These are phyloP conservation scores for Leccinum pachyderme DNA, from an alignment of 1,284 basidiomycete species.

Conservation along the genomic window DNA sequence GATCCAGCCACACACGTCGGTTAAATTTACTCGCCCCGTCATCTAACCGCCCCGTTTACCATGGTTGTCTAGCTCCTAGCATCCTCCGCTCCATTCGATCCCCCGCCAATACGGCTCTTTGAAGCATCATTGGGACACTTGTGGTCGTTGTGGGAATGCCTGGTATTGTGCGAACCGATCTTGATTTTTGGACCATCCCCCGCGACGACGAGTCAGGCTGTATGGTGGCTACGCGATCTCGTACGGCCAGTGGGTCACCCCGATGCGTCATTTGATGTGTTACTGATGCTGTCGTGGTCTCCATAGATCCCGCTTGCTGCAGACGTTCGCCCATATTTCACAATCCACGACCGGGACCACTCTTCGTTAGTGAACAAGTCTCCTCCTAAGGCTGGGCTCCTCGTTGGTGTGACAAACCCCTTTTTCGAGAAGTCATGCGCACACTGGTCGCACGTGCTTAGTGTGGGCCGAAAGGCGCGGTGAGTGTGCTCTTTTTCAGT, in stretches of 20 bases:
- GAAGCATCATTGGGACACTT: constrained; percentile 74
- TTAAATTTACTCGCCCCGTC: not conserved
- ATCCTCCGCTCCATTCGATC: constrained; percentile 65
- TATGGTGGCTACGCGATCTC: constrained; percentile 91
- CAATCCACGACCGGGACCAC: constrained; percentile 92
- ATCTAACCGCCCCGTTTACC: not conserved
- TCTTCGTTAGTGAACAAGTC: constrained; percentile 74
- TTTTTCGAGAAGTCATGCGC: constrained; percentile 86
- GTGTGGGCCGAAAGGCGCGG: constrained; percentile 51
- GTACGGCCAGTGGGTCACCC: constrained; percentile 70
- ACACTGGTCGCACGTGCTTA: constrained; percentile 91
- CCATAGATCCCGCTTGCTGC: constrained; percentile 76
- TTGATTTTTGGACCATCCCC: constrained; percentile 84
- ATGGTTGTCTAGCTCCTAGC: constrained; percentile 64
- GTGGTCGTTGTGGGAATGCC: constrained; percentile 95
- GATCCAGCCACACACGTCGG: constrained; percentile 47
- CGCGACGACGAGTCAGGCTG: constrained; percentile 74
- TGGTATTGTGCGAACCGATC: constrained; percentile 86
- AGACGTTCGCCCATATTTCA: constrained; percentile 93
- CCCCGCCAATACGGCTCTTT: constrained; percentile 73
- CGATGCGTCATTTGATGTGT: not conserved
- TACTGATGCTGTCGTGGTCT: not conserved
- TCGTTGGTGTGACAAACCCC: constrained; percentile 94
- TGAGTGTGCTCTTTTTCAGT: constrained; percentile 28
- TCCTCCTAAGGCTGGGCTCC: constrained; percentile 79